Conservation (phyloP, 805 yeast species). For the Nakazawaea ishiwadae region DNA sequence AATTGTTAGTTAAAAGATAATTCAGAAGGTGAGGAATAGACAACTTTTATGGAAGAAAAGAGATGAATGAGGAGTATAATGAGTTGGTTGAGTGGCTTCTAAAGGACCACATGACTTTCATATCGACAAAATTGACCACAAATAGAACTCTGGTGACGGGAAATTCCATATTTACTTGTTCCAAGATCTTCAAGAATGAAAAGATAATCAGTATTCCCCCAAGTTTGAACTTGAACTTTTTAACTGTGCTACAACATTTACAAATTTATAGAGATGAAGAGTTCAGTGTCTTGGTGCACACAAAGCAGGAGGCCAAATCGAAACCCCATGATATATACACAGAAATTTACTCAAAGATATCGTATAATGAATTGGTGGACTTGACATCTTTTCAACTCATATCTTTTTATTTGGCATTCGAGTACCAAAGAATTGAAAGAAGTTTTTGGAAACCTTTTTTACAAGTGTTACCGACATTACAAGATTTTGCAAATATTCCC, state of each 20-base stretch:
- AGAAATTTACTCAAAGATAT: slow-evolving; percentile 27
- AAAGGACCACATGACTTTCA: slow-evolving; percentile 18
- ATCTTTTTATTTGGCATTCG: slow-evolving; percentile 44
- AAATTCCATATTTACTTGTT: slow-evolving; percentile 52
- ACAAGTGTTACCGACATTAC: slow-evolving; percentile 51
- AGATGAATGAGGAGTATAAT: not conserved
- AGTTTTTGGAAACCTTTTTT: slow-evolving; percentile 72
- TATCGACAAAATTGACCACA: slow-evolving; percentile 39
- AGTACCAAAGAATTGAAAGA: slow-evolving; percentile 30
- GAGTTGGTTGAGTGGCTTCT: slow-evolving; percentile 29
- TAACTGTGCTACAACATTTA: slow-evolving; percentile 45
- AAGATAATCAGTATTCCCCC: slow-evolving; percentile 53
- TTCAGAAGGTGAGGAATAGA: no score
- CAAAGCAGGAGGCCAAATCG: slow-evolving; percentile 11
- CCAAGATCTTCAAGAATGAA: slow-evolving; percentile 34
- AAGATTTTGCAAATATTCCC: slow-evolving; percentile 56
- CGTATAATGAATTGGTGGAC: slow-evolving; percentile 29
- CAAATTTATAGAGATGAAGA: slow-evolving; percentile 17
- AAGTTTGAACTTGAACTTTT: slow-evolving; percentile 51
- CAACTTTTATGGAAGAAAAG: slow-evolving; percentile 11
- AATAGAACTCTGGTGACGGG: slow-evolving; percentile 46
- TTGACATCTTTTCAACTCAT: slow-evolving; percentile 60
- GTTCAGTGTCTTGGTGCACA: no score
- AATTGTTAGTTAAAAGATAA: no score
- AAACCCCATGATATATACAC: slow-evolving; percentile 16